Evolutionary conservation across 139 green algal genomes (phyloP).

Genomic region (Chlorella vulgaris): DNA sequence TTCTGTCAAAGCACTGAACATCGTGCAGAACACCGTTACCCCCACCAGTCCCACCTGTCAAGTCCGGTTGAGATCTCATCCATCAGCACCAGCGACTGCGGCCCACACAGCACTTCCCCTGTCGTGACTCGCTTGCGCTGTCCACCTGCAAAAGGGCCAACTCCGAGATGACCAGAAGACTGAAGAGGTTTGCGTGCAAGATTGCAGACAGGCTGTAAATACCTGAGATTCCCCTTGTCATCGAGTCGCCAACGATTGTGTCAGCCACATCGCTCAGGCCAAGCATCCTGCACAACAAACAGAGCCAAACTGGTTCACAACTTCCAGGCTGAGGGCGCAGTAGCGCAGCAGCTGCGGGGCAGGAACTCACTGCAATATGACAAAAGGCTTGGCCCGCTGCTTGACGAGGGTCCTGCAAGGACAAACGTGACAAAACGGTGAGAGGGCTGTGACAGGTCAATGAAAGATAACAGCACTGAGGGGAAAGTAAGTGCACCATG

Average conservation of each 20-base stretch:
- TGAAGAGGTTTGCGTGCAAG: not conserved
- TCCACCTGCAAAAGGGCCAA: constrained; percentile 48
- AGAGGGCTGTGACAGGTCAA: too few relatives aligned
- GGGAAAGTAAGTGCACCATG: too few relatives aligned
- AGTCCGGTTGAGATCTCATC: constrained; percentile 67
- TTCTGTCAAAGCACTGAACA: not conserved
- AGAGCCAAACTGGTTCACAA: not conserved
- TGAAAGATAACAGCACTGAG: too few relatives aligned
- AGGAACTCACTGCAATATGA: not conserved
- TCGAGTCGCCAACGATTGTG: constrained; percentile 20
- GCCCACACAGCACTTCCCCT: constrained; percentile 69
- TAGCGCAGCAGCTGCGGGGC: not conserved
- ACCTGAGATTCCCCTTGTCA: constrained; percentile 16
- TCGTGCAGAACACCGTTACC: not conserved
- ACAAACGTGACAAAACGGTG: too few relatives aligned
- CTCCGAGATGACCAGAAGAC: not conserved
- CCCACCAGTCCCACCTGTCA: constrained; percentile 52
- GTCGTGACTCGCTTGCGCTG: constrained; percentile 75
- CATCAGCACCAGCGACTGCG: constrained; percentile 34
- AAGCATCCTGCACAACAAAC: not conserved
- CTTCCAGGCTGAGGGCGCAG: not conserved
- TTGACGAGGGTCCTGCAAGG: not conserved
- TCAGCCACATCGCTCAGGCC: constrained; percentile 35
- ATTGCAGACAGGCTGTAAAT: too few relatives aligned
- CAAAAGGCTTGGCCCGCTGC: not conserved